Conservation (phyloP, 805 yeast species). For the Starmerella asiatica region DNA sequence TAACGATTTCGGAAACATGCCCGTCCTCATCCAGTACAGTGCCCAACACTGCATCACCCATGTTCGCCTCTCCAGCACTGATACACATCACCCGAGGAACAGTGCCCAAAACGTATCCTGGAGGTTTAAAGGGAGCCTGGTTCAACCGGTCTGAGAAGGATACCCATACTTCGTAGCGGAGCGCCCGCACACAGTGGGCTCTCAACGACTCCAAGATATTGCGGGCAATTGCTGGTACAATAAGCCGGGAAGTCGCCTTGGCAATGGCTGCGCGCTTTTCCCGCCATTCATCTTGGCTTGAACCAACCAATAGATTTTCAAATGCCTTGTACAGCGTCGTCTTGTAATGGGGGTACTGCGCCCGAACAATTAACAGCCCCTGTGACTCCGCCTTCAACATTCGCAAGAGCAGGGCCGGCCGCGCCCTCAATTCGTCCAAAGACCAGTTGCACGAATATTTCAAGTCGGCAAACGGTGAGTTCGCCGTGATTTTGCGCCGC, state of each 20-base stretch:
- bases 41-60: conserved; percentile 75
- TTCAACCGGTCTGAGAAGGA: conserved; percentile 59
- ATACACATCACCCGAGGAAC: conserved; percentile 72
- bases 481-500: conserved; percentile 57
- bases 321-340: conserved; percentile 30
- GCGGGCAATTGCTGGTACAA: conserved; percentile 52
- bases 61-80: conserved; percentile 76
- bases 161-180: conserved; percentile 57
- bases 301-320: conserved; percentile 18
- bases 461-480: conserved; percentile 73
- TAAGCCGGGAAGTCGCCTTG: conserved; percentile 49
- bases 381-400: conserved; percentile 84
- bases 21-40: conserved; percentile 69
- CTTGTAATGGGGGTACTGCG: conserved; percentile 39
- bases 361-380: conserved; percentile 55
- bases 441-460: conserved; percentile 79
- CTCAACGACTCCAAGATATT: conserved; percentile 75
- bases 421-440: conserved; percentile 53
- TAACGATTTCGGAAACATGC: conserved; percentile 57
- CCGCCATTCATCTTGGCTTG: conserved; percentile 54
- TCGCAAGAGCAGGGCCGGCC: conserved; percentile 72
- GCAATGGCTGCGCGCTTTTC: conserved; percentile 54
- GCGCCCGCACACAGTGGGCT: conserved; percentile 55
- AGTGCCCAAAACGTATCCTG: conserved; percentile 63
- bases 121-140: conserved; percentile 87